Conservation (phyloP, 345 rosid species). For the Rhizophora mangle region DNA sequence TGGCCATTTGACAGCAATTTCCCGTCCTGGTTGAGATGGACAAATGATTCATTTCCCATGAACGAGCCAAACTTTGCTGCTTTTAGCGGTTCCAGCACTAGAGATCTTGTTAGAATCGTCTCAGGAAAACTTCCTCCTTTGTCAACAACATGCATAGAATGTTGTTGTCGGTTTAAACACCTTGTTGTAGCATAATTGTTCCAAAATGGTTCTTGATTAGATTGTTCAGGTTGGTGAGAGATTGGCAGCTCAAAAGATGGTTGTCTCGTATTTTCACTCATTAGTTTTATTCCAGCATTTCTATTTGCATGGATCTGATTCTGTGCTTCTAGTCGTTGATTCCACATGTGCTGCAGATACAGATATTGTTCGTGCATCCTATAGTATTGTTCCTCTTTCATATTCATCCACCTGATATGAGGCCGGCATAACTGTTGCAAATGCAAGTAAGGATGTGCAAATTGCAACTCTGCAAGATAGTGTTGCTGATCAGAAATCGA, state of each 20-base stretch:
- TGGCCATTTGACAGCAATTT: conserved; percentile 43
- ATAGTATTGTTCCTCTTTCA: conserved; percentile 48
- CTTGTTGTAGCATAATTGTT: conserved; percentile 34
- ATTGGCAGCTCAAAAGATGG: conserved; percentile 43
- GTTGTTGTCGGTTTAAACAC: conserved; percentile 34
- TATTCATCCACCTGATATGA: conserved; percentile 43
- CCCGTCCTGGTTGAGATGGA: conserved; percentile 37
- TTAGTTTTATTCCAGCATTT: conserved; percentile 26
- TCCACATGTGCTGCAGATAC: conserved; percentile 43
- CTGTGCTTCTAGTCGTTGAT: conserved; percentile 37
- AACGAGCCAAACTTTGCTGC: conserved; percentile 45
- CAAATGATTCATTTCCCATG: conserved; percentile 38
- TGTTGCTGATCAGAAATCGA: conserved; percentile 45
- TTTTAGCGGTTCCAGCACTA: conserved; percentile 44
- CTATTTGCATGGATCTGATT: conserved; percentile 35
- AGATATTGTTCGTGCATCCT: conserved; percentile 43
- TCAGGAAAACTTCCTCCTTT: conserved; percentile 47
- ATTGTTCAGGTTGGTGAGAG: conserved; percentile 39
- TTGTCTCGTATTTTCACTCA: conserved; percentile 36
- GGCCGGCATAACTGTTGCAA: conserved; percentile 36
- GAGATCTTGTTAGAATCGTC: conserved; percentile 61
- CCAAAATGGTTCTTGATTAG: conserved; percentile 46
- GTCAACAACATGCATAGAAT: conserved; percentile 31
- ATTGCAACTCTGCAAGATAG: conserved; percentile 40
- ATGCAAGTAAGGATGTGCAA: conserved; percentile 39